Conservation (phyloP, 1,139 yeast species). For the Hansenula lynferdii region DNA sequence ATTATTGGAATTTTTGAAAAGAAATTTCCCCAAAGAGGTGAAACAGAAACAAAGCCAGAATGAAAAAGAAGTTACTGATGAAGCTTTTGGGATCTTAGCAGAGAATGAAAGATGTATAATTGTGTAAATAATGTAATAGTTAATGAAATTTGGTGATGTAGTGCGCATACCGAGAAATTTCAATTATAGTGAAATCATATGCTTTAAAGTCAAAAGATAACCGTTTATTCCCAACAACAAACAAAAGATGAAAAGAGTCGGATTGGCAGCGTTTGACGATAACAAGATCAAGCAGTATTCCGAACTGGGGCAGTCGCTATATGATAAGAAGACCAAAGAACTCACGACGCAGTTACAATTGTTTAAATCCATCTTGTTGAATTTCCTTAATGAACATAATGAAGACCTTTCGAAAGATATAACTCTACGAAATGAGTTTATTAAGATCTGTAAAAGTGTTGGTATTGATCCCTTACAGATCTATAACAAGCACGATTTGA, state of each 20-base stretch:
- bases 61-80: conserved; percentile 47
- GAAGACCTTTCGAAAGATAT: conserved; percentile 12
- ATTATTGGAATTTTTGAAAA: conserved; percentile 47
- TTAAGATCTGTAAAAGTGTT: conserved; percentile 14
- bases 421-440: conserved; percentile 12
- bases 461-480: conserved; percentile 20
- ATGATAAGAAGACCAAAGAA: conserved; percentile 13
- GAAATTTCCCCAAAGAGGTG: conserved; percentile 62
- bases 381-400: conserved; percentile 17
- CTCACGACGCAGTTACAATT: conserved; percentile 15
- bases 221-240: too few species aligned
- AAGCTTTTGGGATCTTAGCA: conserved; percentile 27
- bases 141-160: too few species aligned
- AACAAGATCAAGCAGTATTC: conserved; percentile 9
- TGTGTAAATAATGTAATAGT: conserved; percentile 5
- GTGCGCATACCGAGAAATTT: too few species aligned
- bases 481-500: conserved; percentile 11
- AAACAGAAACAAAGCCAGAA: conserved; percentile 57
- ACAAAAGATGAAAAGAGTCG: conserved; percentile 16
- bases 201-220: too few species aligned
- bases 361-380: conserved; percentile 19
- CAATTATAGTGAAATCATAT: too few species aligned
- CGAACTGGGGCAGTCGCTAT: conserved; percentile 14
- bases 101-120: conserved; percentile 15
- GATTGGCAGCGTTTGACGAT: conserved; percentile 17